Conservation (phyloP, 768 basidiomycete species). For the Lactarius sanguifluus region DNA sequence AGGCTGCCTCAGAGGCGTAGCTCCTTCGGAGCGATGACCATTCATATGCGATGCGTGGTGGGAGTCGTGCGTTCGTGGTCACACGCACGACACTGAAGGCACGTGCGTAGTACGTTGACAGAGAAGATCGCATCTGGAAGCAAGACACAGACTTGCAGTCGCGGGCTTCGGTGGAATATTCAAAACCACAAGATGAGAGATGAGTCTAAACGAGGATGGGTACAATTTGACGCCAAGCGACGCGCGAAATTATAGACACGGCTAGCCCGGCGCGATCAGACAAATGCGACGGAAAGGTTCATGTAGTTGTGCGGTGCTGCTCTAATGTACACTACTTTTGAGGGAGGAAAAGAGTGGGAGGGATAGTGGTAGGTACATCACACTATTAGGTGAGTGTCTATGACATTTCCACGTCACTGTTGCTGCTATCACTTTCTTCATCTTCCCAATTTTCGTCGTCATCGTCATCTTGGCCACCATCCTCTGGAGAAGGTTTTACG, state of each 20-base stretch:
- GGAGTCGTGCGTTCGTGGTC: not conserved
- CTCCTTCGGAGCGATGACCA: not conserved
- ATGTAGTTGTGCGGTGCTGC: not conserved
- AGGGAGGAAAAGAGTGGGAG: not conserved
- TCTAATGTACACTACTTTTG: conserved; percentile 15
- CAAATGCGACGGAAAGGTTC: not conserved
- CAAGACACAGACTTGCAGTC: not conserved
- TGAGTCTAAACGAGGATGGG: not conserved
- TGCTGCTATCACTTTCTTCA: conserved; percentile 54
- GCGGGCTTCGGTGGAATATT: not conserved
- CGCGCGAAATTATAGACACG: not conserved
- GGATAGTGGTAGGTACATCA: not conserved
- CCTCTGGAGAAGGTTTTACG: conserved; percentile 57
- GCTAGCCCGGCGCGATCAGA: not conserved
- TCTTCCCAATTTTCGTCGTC: conserved; percentile 56
- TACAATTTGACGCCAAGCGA: not conserved
- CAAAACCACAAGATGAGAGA: not conserved
- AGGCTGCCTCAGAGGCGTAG: conserved; percentile 16
- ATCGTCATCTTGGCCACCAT: conserved; percentile 53
- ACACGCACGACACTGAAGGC: not conserved
- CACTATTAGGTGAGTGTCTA: conserved; percentile 12
- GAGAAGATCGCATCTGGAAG: not conserved
- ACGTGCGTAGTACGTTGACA: conserved; percentile 7
- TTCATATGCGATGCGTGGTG: not conserved
- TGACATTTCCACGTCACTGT: conserved; percentile 46